Conservation (phyloP, 108 stramenopile genomes). For the Skeletonema potamos region DNA sequence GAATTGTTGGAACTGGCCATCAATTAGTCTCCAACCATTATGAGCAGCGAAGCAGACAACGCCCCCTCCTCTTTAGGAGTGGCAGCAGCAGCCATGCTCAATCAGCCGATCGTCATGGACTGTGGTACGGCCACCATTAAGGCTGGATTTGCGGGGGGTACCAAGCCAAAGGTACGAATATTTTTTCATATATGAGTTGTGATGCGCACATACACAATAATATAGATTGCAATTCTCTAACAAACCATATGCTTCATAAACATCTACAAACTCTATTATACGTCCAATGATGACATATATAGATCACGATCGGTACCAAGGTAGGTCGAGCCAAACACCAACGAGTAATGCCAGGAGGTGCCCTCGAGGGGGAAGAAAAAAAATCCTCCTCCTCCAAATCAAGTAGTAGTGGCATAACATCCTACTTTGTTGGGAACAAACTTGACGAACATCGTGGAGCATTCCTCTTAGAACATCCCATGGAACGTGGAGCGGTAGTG, state of each 20-base stretch:
- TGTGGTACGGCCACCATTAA: conserved; percentile 91
- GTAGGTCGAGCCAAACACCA: conserved; percentile 94
- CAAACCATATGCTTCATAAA: not conserved
- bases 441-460: conserved; percentile 94
- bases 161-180: conserved; percentile 86
- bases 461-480: conserved; percentile 88
- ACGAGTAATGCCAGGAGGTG: conserved; percentile 95
- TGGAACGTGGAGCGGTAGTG: conserved; percentile 87
- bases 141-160: conserved; percentile 97
- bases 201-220: not conserved
- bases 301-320: conserved; percentile 88
- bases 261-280: not conserved
- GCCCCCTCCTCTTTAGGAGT: conserved; percentile 10
- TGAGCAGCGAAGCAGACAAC: not conserved
- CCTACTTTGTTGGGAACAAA: conserved; percentile 90
- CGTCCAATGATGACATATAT: too few relatives aligned
- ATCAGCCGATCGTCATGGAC: conserved; percentile 97
- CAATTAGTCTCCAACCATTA: not conserved
- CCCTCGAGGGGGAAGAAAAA: conserved; percentile 79
- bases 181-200: not conserved
- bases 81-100: conserved; percentile 60
- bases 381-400: too few relatives aligned
- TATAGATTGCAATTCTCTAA: not conserved
- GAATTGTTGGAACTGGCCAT: too few relatives aligned
- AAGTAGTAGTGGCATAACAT: conserved; percentile 53